Evolutionary conservation across 306 rosid genomes (phyloP).

Genomic region (Dryas octopetala): DNA sequence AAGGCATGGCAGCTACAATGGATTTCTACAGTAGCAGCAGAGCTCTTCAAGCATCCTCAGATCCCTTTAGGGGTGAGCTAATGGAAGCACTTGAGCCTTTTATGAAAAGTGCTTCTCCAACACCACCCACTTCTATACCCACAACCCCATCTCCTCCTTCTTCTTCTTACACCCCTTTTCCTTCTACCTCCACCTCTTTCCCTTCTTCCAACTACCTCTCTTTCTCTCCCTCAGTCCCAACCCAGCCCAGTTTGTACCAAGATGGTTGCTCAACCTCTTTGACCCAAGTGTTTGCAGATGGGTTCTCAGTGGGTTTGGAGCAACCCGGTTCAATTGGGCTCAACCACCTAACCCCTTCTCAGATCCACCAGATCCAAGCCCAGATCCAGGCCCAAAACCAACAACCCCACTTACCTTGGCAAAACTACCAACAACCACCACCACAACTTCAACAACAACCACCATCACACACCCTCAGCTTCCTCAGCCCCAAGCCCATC

Average conservation of each 20-base stretch:
- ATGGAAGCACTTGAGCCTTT: constrained; percentile 99
- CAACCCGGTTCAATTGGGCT: constrained; percentile 53
- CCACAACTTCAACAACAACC: background rate
- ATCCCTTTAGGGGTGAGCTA: constrained; percentile 71
- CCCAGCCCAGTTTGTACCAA: constrained; percentile 38
- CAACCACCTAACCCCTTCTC: constrained; percentile 57
- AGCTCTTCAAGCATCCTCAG: constrained; percentile 43
- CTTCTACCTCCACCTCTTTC: constrained; percentile 11
- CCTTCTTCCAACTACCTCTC: constrained; percentile 20
- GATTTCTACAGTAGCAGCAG: constrained; percentile 59
- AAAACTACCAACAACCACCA: constrained; percentile 10
- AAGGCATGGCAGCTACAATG: constrained; percentile 71
- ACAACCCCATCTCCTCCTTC: constrained; percentile 22
- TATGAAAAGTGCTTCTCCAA: constrained; percentile 74
- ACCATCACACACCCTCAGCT: constrained; percentile 26
- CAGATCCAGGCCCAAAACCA: constrained; percentile 52
- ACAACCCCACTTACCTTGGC: constrained; percentile 18
- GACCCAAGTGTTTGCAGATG: constrained; percentile 46
- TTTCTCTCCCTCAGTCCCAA: constrained; percentile 20
- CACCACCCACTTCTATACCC: constrained; percentile 22
- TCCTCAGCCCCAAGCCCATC: constrained; percentile 57
- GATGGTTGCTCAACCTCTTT: constrained; percentile 38
- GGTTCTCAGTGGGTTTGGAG: constrained; percentile 33
- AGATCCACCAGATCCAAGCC: constrained; percentile 73
- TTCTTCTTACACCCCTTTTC: constrained; percentile 20